These are phyloP conservation scores for Ambrosia hybrid DNA, from an alignment of 140 eudicot species.

Conservation along the genomic window DNA sequence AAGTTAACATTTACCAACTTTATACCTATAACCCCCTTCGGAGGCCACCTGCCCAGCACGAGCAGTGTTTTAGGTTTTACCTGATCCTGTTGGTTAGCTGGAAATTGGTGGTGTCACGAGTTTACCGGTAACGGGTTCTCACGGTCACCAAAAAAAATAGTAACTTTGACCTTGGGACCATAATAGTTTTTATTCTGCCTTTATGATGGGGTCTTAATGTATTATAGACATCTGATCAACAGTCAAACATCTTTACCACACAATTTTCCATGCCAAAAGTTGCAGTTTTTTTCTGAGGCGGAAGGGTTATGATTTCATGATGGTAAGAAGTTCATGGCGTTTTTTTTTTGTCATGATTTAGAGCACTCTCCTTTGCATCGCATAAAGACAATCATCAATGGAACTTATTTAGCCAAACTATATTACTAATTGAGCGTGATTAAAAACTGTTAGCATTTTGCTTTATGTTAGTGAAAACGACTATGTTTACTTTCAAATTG, in stretches of 20 bases:
- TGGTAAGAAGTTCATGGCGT: too few relatives aligned
- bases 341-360: too few relatives aligned
- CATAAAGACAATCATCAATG: constrained; percentile 7
- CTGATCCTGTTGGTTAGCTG: too few relatives aligned
- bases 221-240: constrained; percentile 12
- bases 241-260: background rate
- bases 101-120: too few relatives aligned
- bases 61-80: too few relatives aligned
- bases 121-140: too few relatives aligned
- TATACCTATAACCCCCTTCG: too few relatives aligned
- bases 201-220: background rate
- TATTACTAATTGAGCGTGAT: background rate
- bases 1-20: background rate
- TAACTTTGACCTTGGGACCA: background rate
- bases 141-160: too few relatives aligned
- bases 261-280: too few relatives aligned
- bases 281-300: too few relatives aligned
- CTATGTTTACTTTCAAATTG: background rate
- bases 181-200: background rate
- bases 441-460: background rate
- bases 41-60: too few relatives aligned
- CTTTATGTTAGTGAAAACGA: background rate
- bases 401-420: background rate
- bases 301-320: too few relatives aligned
- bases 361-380: background rate